phyloP scores from a whole-genome alignment of 2,329 filamentous ascomycete species.

The Pseudogymnoascus sp. region DNA sequence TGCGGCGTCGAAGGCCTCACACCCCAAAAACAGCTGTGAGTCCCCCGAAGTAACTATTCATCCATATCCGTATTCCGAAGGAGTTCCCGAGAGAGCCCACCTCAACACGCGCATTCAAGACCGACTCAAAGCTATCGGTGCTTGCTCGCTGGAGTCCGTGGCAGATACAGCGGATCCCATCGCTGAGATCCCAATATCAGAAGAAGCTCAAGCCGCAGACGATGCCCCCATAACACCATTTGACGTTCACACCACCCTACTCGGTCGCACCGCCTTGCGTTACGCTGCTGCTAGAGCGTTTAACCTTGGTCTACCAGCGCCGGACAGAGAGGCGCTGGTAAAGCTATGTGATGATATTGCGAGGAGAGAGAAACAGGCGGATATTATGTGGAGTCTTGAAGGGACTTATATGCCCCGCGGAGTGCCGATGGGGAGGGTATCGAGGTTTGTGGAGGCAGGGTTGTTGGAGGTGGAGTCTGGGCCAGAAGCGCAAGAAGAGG shows the following conservation, averaged over 20 bases:
- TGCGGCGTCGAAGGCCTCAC: not conserved
- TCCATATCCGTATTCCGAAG: not conserved
- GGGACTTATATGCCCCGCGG: not conserved
- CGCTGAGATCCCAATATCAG: not conserved
- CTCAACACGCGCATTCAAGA: not conserved
- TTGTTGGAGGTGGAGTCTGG: not conserved
- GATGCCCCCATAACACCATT: not conserved
- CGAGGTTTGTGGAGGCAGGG: not conserved
- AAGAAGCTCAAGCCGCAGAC: not conserved
- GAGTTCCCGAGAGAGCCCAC: not conserved
- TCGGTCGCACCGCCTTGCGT: not conserved
- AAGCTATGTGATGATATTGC: not conserved
- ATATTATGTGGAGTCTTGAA: not conserved
- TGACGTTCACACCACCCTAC: not conserved
- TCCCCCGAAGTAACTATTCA: not conserved
- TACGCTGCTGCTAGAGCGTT: not conserved
- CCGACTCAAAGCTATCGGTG: not conserved
- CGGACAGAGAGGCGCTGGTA: not conserved
- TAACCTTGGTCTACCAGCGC: not conserved
- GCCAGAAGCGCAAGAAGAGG: not conserved
- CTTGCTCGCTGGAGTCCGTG: not conserved
- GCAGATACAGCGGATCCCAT: not conserved
- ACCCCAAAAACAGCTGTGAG: not conserved
- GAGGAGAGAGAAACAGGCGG: not conserved
- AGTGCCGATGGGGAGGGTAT: not conserved